Conservation (phyloP, 768 basidiomycete species). For the Pulveroboletus ravenelii region DNA sequence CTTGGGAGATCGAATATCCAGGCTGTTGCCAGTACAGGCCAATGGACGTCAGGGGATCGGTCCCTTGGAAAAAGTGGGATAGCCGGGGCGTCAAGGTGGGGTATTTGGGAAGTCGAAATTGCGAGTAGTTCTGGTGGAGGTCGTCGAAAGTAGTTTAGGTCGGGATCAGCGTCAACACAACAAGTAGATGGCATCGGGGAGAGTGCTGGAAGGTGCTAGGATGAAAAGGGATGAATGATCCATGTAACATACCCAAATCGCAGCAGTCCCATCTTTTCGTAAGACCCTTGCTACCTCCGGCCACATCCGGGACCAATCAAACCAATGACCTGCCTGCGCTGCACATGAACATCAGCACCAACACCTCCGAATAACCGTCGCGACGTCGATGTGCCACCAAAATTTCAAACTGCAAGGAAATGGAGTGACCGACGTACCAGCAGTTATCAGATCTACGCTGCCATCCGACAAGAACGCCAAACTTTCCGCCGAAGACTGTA, state of each 20-base stretch:
- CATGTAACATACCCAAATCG: conserved; percentile 58
- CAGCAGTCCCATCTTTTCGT: conserved; percentile 56
- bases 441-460: conserved; percentile 63
- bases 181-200: neutral
- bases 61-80: conserved; percentile 58
- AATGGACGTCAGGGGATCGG: conserved; percentile 46
- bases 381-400: too few species aligned
- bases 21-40: conserved; percentile 80
- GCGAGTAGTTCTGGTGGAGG: conserved; percentile 52
- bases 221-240: neutral
- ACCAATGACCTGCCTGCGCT: conserved; percentile 87
- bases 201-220: too few species aligned
- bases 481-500: conserved; percentile 49
- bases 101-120: conserved; percentile 61
- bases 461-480: conserved; percentile 45
- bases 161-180: neutral
- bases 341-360: neutral
- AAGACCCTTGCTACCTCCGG: conserved; percentile 59
- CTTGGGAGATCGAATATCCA: conserved; percentile 70
- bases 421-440: too few species aligned
- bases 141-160: too few species aligned
- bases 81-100: conserved; percentile 58
- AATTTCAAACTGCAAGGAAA: too few species aligned
- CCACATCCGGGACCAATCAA: conserved; percentile 70
- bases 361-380: neutral